Evolutionary conservation across 192 early-diverging fungal species (phyloP).

Genomic region (Podila minutissima): DNA sequence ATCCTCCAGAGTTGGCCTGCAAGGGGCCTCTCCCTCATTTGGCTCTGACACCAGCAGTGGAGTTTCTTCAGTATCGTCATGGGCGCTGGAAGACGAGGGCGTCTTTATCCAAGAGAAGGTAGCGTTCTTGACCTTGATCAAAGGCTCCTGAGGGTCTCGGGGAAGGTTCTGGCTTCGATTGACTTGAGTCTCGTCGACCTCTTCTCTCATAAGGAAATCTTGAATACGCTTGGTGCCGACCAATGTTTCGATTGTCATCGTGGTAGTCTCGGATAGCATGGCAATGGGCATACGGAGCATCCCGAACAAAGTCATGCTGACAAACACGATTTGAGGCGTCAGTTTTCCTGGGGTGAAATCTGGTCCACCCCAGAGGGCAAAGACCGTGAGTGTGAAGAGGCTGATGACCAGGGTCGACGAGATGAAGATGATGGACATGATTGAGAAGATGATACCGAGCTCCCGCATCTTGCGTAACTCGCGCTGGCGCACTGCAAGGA

Average conservation of each 20-base stretch:
- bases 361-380: constrained; percentile 38
- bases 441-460: constrained; percentile 18
- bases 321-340: constrained; percentile 65
- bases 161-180: neutral
- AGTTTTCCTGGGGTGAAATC: constrained; percentile 21
- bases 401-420: constrained; percentile 34
- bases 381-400: constrained; percentile 24
- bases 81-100: neutral
- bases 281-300: constrained; percentile 65
- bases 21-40: neutral
- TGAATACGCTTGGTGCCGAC: constrained; percentile 66
- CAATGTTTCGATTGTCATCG: constrained; percentile 58
- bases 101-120: constrained; percentile 15
- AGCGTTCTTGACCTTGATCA: constrained; percentile 10
- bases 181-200: constrained; percentile 11
- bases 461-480: constrained; percentile 15
- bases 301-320: constrained; percentile 70
- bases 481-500: constrained; percentile 17
- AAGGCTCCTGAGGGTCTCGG: neutral
- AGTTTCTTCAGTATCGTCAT: neutral
- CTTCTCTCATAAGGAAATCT: constrained; percentile 48
- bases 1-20: constrained; percentile 22
- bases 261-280: constrained; percentile 65
- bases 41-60: neutral
- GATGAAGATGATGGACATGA: constrained; percentile 41